Conservation (phyloP, 805 yeast species). For the Komagataella populi region DNA sequence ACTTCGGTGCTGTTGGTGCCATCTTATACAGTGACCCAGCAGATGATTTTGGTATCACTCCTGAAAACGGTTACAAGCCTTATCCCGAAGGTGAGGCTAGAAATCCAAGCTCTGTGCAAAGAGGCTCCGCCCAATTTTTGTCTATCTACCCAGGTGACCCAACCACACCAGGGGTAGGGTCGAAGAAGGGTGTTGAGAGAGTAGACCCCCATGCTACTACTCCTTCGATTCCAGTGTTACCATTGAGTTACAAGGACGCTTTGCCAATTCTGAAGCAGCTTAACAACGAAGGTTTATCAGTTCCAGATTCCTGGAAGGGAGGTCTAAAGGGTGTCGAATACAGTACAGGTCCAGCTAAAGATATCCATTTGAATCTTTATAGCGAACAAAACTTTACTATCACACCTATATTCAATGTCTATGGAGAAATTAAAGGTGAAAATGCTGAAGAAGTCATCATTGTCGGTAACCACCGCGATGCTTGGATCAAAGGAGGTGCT, state of each 20-base stretch:
- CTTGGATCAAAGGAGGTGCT: constrained; percentile 73
- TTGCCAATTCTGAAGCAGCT: constrained; percentile 45
- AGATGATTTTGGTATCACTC: constrained; percentile 41
- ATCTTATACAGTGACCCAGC: constrained; percentile 58
- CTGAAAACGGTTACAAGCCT: constrained; percentile 42
- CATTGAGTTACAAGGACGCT: constrained; percentile 52
- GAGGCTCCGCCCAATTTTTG: constrained; percentile 61
- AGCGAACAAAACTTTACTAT: constrained; percentile 50
- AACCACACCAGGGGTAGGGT: constrained; percentile 57
- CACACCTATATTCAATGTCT: constrained; percentile 48
- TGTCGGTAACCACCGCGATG: constrained; percentile 68
- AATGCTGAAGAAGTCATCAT: constrained; percentile 40
- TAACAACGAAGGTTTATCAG: constrained; percentile 41
- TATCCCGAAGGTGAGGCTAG: constrained; percentile 73
- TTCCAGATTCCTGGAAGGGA: constrained; percentile 14
- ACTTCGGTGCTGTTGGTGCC: constrained; percentile 54
- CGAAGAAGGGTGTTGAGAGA: constrained; percentile 34
- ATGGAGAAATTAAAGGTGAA: constrained; percentile 46
- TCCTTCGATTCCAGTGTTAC: constrained; percentile 59
- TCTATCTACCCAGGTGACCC: constrained; percentile 65
- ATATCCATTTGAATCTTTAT: constrained; percentile 34
- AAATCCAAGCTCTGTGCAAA: constrained; percentile 61
- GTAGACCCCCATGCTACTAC: constrained; percentile 33
- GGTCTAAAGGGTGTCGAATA: constrained; percentile 22
- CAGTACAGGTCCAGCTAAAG: constrained; percentile 22